These are phyloP conservation scores for Penicillium sp. DNA, from an alignment of 2,329 filamentous ascomycete genomes.

Conservation along the genomic window DNA sequence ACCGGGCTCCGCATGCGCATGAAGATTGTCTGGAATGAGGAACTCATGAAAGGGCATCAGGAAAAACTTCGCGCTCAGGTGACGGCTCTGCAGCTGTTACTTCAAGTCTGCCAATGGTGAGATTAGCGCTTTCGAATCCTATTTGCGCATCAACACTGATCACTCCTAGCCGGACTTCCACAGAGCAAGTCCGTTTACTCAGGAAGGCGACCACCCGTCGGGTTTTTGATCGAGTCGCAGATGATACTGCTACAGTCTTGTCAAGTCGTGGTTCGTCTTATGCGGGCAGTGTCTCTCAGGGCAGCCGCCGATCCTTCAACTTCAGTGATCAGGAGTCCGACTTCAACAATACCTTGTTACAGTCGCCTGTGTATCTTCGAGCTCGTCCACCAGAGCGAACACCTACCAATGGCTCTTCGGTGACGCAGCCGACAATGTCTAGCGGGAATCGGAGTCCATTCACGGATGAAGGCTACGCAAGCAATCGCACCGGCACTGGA, in stretches of 20 bases:
- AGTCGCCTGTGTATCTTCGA: conserved; percentile 24
- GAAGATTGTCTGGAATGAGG: conserved; percentile 36
- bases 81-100: conserved; percentile 34
- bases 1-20: conserved; percentile 25
- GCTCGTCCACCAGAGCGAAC: conserved; percentile 8
- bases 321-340: conserved; percentile 30
- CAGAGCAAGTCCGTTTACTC: conserved; percentile 34
- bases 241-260: conserved; percentile 35
- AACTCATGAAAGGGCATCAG: conserved; percentile 33
- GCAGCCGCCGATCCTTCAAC: conserved; percentile 21
- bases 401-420: conserved; percentile 2
- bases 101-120: conserved; percentile 39
- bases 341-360: conserved; percentile 27
- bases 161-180: conserved; percentile 26
- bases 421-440: conserved; percentile 2
- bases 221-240: conserved; percentile 34
- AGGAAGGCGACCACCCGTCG: conserved; percentile 29
- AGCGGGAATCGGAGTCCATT: conserved; percentile 13
- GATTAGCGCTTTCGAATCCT: conserved; percentile 1
- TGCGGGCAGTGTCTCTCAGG: conserved; percentile 23
- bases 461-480: conserved; percentile 28
- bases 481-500: conserved; percentile 14
- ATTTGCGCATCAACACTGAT: conserved; percentile 4
- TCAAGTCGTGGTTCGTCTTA: conserved; percentile 23
- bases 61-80: conserved; percentile 35